These are phyloP conservation scores for Wickerhamomyces bisporus DNA, from an alignment of 805 yeast species.

Conservation along the genomic window DNA sequence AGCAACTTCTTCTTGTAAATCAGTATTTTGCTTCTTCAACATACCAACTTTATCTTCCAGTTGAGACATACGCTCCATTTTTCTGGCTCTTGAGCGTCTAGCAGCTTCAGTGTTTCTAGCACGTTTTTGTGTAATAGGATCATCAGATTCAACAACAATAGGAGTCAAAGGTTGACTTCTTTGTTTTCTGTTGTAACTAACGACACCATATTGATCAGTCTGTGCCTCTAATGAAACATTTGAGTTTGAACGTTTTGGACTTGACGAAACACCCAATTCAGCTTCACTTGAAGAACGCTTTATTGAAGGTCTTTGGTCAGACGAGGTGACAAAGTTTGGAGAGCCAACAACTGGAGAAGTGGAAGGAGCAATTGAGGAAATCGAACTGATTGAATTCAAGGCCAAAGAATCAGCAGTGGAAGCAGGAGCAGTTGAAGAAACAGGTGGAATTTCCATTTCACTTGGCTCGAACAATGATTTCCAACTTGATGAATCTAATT, in stretches of 20 bases:
- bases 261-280: constrained; percentile 13
- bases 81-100: constrained; percentile 89
- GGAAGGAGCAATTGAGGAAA: constrained; percentile 2
- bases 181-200: constrained; percentile 73
- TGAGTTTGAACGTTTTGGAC: constrained; percentile 13
- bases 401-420: constrained; percentile 1
- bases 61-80: constrained; percentile 81
- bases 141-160: constrained; percentile 50
- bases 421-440: constrained; percentile 10
- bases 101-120: constrained; percentile 97
- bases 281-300: constrained; percentile 23
- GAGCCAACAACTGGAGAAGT: constrained; percentile 2
- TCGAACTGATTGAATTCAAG: constrained; percentile 3
- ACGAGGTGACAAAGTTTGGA: constrained; percentile 4
- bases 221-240: constrained; percentile 7
- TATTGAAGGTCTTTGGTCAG: constrained; percentile 1
- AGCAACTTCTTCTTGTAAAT: constrained; percentile 57
- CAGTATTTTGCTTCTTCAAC: constrained; percentile 52
- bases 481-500: constrained; percentile 45
- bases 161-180: constrained; percentile 70
- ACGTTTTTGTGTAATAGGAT: constrained; percentile 76
- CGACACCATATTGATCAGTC: constrained; percentile 71
- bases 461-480: constrained; percentile 50
- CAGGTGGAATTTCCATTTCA: constrained; percentile 25
- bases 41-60: constrained; percentile 73